Evolutionary conservation across 768 basidiomycete species (phyloP).

Genomic region (Kwoniella heveanensis): DNA sequence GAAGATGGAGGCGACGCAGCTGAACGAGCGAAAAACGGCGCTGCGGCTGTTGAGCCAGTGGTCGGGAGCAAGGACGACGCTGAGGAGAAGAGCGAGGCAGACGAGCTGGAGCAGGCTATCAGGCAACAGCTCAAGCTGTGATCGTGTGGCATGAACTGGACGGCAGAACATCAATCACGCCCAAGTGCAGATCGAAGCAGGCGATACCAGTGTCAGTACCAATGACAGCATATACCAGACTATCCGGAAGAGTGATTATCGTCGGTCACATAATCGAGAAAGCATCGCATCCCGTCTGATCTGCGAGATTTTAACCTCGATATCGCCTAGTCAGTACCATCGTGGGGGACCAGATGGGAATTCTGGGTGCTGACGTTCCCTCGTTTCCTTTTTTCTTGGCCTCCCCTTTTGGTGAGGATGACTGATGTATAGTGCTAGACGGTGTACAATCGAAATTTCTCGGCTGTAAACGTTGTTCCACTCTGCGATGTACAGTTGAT

Average conservation of each 20-base stretch:
- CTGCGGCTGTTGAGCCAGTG: conserved; percentile 1
- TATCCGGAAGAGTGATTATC: neutral
- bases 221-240: neutral
- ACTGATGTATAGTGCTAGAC: too few species aligned
- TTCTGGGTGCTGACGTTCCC: neutral
- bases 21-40: neutral
- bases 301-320: neutral
- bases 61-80: conserved; percentile 1
- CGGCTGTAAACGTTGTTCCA: too few species aligned
- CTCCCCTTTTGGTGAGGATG: too few species aligned
- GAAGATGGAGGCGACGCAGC: neutral
- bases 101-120: conserved; percentile 15
- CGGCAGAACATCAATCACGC: too few species aligned
- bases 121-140: conserved; percentile 11
- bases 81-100: neutral
- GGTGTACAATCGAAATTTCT: too few species aligned
- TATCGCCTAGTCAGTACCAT: neutral
- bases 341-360: conserved; percentile 3
- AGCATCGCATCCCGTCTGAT: neutral
- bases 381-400: too few species aligned
- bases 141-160: too few species aligned
- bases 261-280: neutral
- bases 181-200: too few species aligned
- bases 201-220: too few species aligned
- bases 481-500: too few species aligned